Evolutionary conservation across 2,329 filamentous ascomycete species (phyloP), one percentile per base, ranked within the genome.

Genomic region (Akanthomyces dipterigenus): DNA sequence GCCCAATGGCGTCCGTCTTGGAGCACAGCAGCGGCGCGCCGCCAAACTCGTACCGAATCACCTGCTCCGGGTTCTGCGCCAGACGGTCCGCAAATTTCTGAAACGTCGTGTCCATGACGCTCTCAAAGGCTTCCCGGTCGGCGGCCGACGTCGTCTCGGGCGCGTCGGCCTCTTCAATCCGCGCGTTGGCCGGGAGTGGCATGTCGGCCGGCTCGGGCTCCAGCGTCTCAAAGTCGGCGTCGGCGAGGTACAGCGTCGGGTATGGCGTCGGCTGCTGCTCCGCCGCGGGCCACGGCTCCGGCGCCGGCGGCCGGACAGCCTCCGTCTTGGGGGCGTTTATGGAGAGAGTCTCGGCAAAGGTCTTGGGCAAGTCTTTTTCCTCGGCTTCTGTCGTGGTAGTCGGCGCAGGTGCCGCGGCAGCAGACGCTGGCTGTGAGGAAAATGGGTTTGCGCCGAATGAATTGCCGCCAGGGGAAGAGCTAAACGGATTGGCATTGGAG

Each of bases 171-270:
- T 75, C 74, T 53, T 76, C 74, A 18, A 76, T 65, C 11, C 77
- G 75, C 16, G 79, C 75, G 61, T 82, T 78, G 16, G 77, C 77
- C 63, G 78, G 80, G 34, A 81, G 81, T 63, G 78, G 79, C 40
- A 81, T 80, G 48, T 82, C 81, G 1, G 65, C 63, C 0, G 82
- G 81, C 2, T 71, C 78, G 68, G 66, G 86, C 64, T 91, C 90
- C 28, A 98, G 83, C 4, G 89, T 90, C 74, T 99, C 95, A 75
- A 91, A 96, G 70, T 96, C 93, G 56, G 93, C 93, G 67, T 98
- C 95, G 55, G 88, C 81, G 49, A 93, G 85, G 77, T 91, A 90
- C 70, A 88, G 89, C 34, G 83, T 77, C 0, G 91, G 88, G 74
- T 93, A 98, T 0, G 91, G 79, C 1, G 79, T 64, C 0, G 91